Conservation (phyloP, 78 protist species). For the Chrysochromulina tobinii region DNA sequence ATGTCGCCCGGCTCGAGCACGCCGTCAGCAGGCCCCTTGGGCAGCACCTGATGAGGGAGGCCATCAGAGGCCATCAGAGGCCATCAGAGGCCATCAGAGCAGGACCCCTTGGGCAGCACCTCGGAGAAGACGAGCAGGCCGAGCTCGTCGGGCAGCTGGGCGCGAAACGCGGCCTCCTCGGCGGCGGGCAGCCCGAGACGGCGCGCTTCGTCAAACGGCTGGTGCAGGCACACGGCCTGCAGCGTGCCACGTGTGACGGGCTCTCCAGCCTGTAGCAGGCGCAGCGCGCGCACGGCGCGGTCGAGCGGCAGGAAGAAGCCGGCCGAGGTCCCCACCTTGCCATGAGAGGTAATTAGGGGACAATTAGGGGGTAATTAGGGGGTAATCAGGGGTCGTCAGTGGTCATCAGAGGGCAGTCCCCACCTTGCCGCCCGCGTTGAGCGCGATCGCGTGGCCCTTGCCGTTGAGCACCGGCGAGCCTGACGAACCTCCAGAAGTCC, state of each 20-base stretch:
- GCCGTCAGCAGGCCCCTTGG: background rate
- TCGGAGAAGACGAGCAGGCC: background rate
- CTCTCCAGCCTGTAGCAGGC: background rate
- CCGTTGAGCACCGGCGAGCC: conserved; percentile 32
- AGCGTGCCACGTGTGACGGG: conserved; percentile 5
- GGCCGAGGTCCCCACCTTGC: background rate
- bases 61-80: no score
- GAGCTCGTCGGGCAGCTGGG: background rate
- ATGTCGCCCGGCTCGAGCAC: background rate
- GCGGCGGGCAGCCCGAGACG: background rate
- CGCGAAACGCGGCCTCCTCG: background rate
- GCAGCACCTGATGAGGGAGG: no score
- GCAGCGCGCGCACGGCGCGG: background rate
- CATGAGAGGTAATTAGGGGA: no score
- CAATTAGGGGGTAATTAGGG: no score
- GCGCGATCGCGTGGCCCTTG: background rate
- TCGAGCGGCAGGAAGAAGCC: conserved; percentile 16
- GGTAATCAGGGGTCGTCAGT: no score
- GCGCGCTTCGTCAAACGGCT: conserved; percentile 3
- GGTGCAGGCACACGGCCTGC: background rate
- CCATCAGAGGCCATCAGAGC: no score
- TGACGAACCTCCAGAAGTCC: background rate
- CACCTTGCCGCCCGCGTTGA: background rate
- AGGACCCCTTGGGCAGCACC: background rate
- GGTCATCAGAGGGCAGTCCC: no score